Evolutionary conservation across 2,329 filamentous ascomycete species (phyloP), one percentile per base, ranked within the genome.

Genomic region (Hawksworthiomyces lignivorus): DNA sequence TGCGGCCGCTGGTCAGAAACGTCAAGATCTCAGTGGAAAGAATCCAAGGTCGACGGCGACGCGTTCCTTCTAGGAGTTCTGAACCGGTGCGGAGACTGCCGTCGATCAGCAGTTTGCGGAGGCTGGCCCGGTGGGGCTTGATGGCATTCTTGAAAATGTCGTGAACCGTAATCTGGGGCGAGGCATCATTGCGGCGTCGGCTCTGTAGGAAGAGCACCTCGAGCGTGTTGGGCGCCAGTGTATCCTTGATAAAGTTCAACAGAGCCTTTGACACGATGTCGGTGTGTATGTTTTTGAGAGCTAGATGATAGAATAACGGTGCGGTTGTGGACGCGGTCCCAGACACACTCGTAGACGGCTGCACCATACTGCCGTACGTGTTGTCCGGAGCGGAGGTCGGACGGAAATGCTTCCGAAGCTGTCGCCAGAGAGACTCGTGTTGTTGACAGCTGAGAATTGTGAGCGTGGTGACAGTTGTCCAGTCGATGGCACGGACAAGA

Each of bases 161-260:
- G 27, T 86, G 79, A 41, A 89, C 73, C 4, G 74, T 70, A 1
- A 89, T 80, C 7, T 64, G 63, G 1, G 76, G 56, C 17, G 53
- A 50, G 9, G 42, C 73, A 58, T 58, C 73, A 68, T 18, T 61
- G 57, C 45, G 71, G 59, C 52, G 73, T 56, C 65, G 63, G 45
- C 89, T 83, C 58, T 89, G 84, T 36, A 92, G 61, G 56, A 88
- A 88, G 9, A 92, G 68, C 8, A 80, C 80, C 59, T 92, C 83
- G n/a, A 92, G 67, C 21, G 77, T 83, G 57, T 92, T 86, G 1
- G 86, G 86, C 17, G 80, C 81, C 28, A 92, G 68, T 0, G 84
- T 82, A 47, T 89, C 83, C 52, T 82, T 85, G 48, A 92, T 68
- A 55, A 92, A 90, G 1, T 71, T 69, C 41, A 92, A 77, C 14